phyloP scores from a whole-genome alignment of 2,329 filamentous ascomycete genomes.

The Apiospora phragmitis region DNA sequence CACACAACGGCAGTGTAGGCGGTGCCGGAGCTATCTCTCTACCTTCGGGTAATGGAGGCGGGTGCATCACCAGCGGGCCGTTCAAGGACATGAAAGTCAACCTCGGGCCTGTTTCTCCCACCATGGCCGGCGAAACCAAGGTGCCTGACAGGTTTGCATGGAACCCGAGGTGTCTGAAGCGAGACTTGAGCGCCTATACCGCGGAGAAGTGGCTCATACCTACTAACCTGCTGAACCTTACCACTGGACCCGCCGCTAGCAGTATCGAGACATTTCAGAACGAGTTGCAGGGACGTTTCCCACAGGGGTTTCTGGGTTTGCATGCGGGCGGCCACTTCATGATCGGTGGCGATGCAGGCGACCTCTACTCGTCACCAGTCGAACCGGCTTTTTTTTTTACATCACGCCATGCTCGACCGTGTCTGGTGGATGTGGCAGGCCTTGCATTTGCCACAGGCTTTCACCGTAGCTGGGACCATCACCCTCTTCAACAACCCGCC shows the following conservation, averaged over 20 bases:
- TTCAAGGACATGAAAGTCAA: constrained; percentile 33
- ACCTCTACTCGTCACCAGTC: constrained; percentile 25
- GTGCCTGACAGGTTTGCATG: constrained; percentile 16
- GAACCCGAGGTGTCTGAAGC: constrained; percentile 27
- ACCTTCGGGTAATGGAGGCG: constrained; percentile 55
- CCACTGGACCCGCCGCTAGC: constrained; percentile 16
- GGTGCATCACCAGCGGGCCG: constrained; percentile 47
- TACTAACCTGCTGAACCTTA: constrained; percentile 26
- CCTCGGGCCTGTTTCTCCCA: constrained; percentile 29
- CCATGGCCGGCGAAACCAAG: constrained; percentile 18
- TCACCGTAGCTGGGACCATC: constrained; percentile 25
- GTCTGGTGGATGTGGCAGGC: constrained; percentile 30
- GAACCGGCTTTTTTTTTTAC: constrained; percentile 29
- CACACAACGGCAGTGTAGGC: constrained; percentile 23
- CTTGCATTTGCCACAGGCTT: constrained; percentile 16
- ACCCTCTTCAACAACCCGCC: constrained; percentile 27
- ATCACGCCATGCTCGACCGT: constrained; percentile 28
- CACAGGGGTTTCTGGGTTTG: constrained; percentile 28
- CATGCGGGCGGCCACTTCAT: constrained; percentile 31
- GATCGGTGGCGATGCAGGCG: constrained; percentile 26
- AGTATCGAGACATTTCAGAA: constrained; percentile 29
- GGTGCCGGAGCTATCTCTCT: constrained; percentile 23
- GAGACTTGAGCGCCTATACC: constrained; percentile 23
- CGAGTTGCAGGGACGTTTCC: constrained; percentile 32
- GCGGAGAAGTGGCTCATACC: constrained; percentile 21